Evolutionary conservation across 2,329 filamentous ascomycete genomes (phyloP), one percentile per base, ranked within the genome.

Genomic region (Fusarium coicis): DNA sequence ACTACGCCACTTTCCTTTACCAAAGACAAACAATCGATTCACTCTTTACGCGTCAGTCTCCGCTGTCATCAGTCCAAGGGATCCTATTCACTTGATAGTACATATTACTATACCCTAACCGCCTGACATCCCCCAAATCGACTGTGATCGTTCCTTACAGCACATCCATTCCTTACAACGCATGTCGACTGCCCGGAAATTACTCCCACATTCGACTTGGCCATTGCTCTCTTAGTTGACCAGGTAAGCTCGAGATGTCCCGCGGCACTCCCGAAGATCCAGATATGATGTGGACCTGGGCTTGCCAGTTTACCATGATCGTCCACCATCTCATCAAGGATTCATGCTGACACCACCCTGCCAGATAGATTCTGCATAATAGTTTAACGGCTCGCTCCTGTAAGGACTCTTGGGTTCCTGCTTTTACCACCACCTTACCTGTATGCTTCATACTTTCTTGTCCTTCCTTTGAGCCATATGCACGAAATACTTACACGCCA

Each of bases 371-470:
- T 64, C 66, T 63, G 53, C 71, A 73, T 70, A 72, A 72, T 77
- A 76, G 71, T 73, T 74, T 72, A 77, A 76, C 75, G 49, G 47
- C 66, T 58, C 74, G 69, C 69, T 77, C 72, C 70, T 54, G 68
- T 52, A 44, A 63, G 66, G 59, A 55, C 62, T 59, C 60, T 46
- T 68, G 63, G 75, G 68, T 79, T 82, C 88, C 89, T 85, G 88
- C 77, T 82, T 86, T 71, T 84, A 80, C 77, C 86, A 88, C 36
- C 77, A 81, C 84, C 78, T 84, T 87, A 77, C 79, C 79, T 88
- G 87, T 90, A 87, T 81, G 87, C 78, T 74, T 76, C 68, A 77
- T 77, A 65, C 68, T 68, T 70, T 68, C 74, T 69, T 69, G 63
- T 68, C 63, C 63, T 72, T 74, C 73, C 67, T 70, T 72, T 74